Evolutionary conservation across 2,329 filamentous ascomycete species (phyloP).

Genomic region (Phaeosphaeria sp.): DNA sequence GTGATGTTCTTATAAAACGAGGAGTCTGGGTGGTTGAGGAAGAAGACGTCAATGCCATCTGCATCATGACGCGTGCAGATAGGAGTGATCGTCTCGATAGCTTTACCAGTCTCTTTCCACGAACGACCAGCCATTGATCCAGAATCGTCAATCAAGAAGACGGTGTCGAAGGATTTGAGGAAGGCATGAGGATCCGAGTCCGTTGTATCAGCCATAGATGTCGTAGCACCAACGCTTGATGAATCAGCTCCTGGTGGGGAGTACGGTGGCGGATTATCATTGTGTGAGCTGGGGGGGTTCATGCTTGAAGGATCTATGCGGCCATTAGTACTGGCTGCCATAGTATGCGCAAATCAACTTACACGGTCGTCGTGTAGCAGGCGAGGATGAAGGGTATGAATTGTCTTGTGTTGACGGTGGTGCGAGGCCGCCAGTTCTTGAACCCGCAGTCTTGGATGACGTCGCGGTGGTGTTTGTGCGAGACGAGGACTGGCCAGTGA

Average conservation of each 20-base stretch:
- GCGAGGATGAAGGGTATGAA: slow-evolving; percentile 29
- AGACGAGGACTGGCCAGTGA: slow-evolving; percentile 8
- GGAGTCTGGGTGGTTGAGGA: slow-evolving; percentile 74
- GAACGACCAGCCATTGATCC: slow-evolving; percentile 79
- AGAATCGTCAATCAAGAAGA: slow-evolving; percentile 93
- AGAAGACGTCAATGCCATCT: slow-evolving; percentile 91
- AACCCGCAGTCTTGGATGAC: slow-evolving; percentile 13
- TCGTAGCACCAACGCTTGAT: slow-evolving; percentile 3
- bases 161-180: slow-evolving; percentile 79
- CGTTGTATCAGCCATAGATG: slow-evolving; percentile 14
- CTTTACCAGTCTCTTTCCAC: slow-evolving; percentile 77
- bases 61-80: slow-evolving; percentile 81
- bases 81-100: slow-evolving; percentile 76
- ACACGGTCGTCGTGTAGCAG: slow-evolving; percentile 50
- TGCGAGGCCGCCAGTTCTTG: slow-evolving; percentile 22
- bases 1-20: slow-evolving; percentile 71
- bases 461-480: slow-evolving; percentile 7
- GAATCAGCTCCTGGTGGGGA: slow-evolving; percentile 35
- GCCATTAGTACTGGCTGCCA: slow-evolving; percentile 3
- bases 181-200: slow-evolving; percentile 72
- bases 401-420: slow-evolving; percentile 21
- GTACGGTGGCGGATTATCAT: slow-evolving; percentile 54
- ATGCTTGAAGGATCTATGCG: slow-evolving; percentile 33
- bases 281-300: slow-evolving; percentile 34
- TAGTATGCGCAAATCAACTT: slow-evolving; percentile 17